phyloP scores from a whole-genome alignment of 2,329 filamentous ascomycete genomes.

The Colletotrichum sp. region DNA sequence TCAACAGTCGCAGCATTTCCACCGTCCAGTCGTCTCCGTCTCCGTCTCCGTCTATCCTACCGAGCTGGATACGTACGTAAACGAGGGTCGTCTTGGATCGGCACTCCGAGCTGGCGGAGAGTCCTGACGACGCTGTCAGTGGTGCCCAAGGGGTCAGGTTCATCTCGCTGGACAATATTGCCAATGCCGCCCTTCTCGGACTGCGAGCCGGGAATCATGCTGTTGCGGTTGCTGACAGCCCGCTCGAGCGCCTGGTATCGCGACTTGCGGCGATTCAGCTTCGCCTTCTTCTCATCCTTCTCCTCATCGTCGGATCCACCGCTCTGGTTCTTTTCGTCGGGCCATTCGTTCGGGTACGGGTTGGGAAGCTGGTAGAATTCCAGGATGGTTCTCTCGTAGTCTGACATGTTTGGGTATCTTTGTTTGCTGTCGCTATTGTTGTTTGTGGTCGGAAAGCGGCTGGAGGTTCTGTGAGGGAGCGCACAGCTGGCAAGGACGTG shows the following conservation, averaged over 20 bases:
- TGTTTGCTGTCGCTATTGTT: not conserved
- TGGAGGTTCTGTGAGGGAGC: not conserved
- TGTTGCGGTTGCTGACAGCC: slow-evolving; percentile 71
- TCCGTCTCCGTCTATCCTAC: not conserved
- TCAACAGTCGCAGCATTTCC: not conserved
- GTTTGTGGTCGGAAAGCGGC: not conserved
- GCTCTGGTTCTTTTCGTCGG: slow-evolving; percentile 77
- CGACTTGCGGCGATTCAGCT: slow-evolving; percentile 69
- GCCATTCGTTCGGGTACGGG: slow-evolving; percentile 85
- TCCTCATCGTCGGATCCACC: slow-evolving; percentile 68
- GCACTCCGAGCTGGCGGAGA: slow-evolving; percentile 76
- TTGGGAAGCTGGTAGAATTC: slow-evolving; percentile 89
- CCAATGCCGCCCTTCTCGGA: slow-evolving; percentile 70
- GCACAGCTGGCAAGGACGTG: not conserved
- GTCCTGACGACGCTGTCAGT: slow-evolving; percentile 85
- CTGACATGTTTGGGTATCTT: slow-evolving; percentile 39
- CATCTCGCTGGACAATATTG: slow-evolving; percentile 86
- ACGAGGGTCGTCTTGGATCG: slow-evolving; percentile 82
- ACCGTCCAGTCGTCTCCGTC: not conserved
- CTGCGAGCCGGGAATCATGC: slow-evolving; percentile 70
- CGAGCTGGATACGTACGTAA: slow-evolving; percentile 63
- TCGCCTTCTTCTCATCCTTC: slow-evolving; percentile 50
- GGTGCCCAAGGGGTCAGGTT: slow-evolving; percentile 89
- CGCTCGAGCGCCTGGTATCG: slow-evolving; percentile 86
- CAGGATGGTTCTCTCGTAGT: slow-evolving; percentile 78